These are phyloP conservation scores for Tetradesmus obliquus DNA, from an alignment of 139 green algal species.

Conservation along the genomic window DNA sequence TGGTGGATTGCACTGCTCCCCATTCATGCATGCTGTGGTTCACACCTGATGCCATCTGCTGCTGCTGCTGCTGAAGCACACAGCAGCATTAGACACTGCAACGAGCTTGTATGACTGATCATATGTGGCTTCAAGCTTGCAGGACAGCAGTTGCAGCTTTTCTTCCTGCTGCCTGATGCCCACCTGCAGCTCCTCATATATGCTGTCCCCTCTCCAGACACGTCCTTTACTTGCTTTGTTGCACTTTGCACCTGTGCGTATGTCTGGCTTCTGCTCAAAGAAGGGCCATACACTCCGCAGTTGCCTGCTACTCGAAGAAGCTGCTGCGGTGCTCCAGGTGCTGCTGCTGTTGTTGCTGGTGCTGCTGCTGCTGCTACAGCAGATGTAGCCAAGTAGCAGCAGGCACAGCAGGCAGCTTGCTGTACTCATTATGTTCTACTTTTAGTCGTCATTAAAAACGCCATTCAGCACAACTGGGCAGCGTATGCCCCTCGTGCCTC, in stretches of 20 bases:
- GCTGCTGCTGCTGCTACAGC: background rate
- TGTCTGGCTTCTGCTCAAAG: background rate
- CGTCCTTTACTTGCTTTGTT: constrained; percentile 25
- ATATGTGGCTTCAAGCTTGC: background rate
- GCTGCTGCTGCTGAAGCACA: background rate
- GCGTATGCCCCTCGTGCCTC: too few relatives aligned
- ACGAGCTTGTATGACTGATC: too few relatives aligned
- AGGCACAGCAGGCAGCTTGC: background rate
- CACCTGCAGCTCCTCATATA: constrained; percentile 32
- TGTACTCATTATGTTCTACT: background rate
- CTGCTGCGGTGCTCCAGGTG: background rate
- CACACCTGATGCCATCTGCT: background rate
- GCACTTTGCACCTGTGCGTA: background rate
- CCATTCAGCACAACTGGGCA: too few relatives aligned
- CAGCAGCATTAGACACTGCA: too few relatives aligned
- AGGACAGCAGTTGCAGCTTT: background rate
- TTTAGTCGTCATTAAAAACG: background rate
- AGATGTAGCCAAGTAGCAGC: background rate
- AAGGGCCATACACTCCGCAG: background rate
- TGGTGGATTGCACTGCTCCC: too few relatives aligned
- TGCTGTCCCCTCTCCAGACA: constrained; percentile 4
- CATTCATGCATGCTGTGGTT: too few relatives aligned
- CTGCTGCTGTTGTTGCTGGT: background rate
- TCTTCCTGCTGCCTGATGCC: background rate
- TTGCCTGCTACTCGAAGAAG: background rate